Percentiles rank a stretch among this genome's conserved stretches.
Conservation (phyloP, 2,329 filamentous ascomycete genomes). For the Monosporascus sp. region DNA sequence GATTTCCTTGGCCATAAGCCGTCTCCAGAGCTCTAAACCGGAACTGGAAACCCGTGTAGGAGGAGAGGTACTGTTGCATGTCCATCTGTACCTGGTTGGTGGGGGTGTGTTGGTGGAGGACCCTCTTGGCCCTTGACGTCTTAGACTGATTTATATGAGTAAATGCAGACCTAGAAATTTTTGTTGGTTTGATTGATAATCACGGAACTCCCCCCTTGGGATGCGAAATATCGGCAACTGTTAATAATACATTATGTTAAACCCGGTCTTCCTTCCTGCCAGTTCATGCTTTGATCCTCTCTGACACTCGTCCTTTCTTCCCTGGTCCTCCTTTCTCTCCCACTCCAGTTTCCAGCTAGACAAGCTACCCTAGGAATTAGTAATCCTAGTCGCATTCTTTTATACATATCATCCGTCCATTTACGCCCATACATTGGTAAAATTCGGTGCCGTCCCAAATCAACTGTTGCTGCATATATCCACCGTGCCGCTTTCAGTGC, state of each 20-base stretch:
- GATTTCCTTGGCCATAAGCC: background rate
- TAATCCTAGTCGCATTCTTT: background rate
- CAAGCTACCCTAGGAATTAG: background rate
- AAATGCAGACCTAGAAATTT: background rate
- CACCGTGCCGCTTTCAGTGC: too few relatives aligned
- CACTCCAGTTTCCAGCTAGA: background rate
- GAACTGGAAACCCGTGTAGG: too few relatives aligned
- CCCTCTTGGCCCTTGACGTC: background rate
- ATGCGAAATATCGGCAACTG: too few relatives aligned
- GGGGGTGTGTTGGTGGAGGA: background rate
- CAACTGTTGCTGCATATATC: too few relatives aligned
- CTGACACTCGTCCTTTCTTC: background rate
- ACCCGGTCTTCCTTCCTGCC: too few relatives aligned
- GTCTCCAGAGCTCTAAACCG: background rate
- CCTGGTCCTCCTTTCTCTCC: background rate
- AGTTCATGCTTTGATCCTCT: background rate
- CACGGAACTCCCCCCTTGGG: background rate
- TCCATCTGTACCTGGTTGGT: background rate
- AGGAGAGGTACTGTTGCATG: too few relatives aligned
- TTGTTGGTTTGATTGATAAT: background rate
- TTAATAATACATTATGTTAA: too few relatives aligned
- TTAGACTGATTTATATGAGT: background rate
- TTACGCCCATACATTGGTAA: background rate
- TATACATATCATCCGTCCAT: background rate
- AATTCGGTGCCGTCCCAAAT: too few relatives aligned